phyloP scores from a whole-genome alignment of 176 grass and related monocot species.

The Avena eriantha region DNA sequence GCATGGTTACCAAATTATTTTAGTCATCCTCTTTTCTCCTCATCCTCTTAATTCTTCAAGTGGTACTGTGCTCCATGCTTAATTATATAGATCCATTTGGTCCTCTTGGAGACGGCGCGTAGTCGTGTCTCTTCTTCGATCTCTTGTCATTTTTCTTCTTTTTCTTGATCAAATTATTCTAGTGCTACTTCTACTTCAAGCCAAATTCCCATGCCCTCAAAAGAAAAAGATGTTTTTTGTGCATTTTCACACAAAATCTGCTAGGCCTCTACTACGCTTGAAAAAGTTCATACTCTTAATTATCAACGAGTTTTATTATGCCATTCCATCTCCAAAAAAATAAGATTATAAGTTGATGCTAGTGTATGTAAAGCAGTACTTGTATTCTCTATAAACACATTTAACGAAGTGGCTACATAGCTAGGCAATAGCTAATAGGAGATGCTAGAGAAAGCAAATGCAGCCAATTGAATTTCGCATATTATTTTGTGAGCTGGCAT shows the following conservation, averaged over 20 bases:
- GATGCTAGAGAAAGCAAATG: background rate
- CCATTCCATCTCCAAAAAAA: background rate
- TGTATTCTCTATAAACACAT: background rate
- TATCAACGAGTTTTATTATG: background rate
- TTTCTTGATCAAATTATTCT: constrained; percentile 6
- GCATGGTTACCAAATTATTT: background rate
- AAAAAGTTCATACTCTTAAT: background rate
- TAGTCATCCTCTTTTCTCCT: background rate
- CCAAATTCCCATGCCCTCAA: background rate
- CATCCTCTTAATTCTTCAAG: constrained; percentile 24
- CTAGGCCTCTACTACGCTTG: background rate
- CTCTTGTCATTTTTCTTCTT: background rate
- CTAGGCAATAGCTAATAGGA: background rate
- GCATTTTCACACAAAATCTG: background rate
- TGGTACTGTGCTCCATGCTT: constrained; percentile 1
- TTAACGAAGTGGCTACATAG: background rate
- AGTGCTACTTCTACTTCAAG: background rate
- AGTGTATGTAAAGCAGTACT: background rate
- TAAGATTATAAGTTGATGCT: background rate
- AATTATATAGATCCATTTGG: constrained; percentile 8
- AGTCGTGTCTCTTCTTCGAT: background rate
- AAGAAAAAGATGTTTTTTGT: background rate
- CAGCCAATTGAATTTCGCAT: background rate
- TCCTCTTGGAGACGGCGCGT: background rate
- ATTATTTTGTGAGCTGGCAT: background rate